Evolutionary conservation across 2,329 filamentous ascomycete genomes (phyloP).

Genomic region (Corynespora cassiicola): DNA sequence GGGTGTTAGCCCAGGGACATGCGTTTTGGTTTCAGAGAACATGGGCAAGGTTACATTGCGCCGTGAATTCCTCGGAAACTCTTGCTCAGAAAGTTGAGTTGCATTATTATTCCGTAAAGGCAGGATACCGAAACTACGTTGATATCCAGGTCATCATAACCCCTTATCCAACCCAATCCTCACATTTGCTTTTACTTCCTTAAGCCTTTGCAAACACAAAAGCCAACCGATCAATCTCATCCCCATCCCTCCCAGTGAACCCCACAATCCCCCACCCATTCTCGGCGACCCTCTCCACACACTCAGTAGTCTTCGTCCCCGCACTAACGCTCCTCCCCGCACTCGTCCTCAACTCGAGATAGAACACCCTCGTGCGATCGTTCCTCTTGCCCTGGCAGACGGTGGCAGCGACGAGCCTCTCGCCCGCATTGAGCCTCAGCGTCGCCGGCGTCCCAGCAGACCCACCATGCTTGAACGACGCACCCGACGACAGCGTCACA

Average conservation of each 20-base stretch:
- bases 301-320: slow-evolving; percentile 57
- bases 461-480: slow-evolving; percentile 60
- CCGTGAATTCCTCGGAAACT: no score
- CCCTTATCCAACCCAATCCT: no score
- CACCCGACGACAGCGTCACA: slow-evolving; percentile 57
- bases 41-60: no score
- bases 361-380: slow-evolving; percentile 61
- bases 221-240: slow-evolving; percentile 63
- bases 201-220: slow-evolving; percentile 35
- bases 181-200: background rate
- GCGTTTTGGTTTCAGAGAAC: no score
- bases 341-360: slow-evolving; percentile 61
- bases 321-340: slow-evolving; percentile 53
- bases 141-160: no score
- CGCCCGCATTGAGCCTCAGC: slow-evolving; percentile 54
- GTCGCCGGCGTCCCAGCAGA: slow-evolving; percentile 54
- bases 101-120: no score
- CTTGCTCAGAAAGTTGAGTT: no score
- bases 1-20: no score
- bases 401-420: slow-evolving; percentile 57
- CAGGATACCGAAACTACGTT: no score
- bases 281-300: slow-evolving; percentile 55
- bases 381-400: slow-evolving; percentile 60
- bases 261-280: slow-evolving; percentile 61
- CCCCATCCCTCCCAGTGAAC: slow-evolving; percentile 59